Evolutionary conservation across 1,284 basidiomycete species (phyloP), one percentile per base, ranked within the genome.

Genomic region (Austroboletus rostrupii): DNA sequence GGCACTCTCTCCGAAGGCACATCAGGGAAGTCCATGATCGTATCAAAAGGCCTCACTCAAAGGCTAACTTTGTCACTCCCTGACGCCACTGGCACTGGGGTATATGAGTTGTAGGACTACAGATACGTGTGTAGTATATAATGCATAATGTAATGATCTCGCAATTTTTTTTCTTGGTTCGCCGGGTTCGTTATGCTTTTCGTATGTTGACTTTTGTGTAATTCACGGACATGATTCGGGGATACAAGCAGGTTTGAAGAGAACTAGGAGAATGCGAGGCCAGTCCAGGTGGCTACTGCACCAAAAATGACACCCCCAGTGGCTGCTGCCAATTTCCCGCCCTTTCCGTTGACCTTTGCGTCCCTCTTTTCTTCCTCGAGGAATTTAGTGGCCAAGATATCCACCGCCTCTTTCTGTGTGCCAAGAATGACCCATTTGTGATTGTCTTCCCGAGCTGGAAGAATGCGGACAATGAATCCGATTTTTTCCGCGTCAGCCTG

Each of bases 361-460:
- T 47, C 43, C 54, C 57, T 66, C 38, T 53, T 52, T 50, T 61
- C 57, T 44, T 71, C 70, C 45, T 78, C 65, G 42, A 68, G 70
- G 35, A 66, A 63, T 40, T 56, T 66, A 32, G 52, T 31, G 3
- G 52, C 33, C 58, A 69, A 46, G 56, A 67, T 48, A 70, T 70
- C 43, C 48, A 72, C 59, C 58, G 70, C 56, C 68, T 73, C 41
- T 17, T 70, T 63, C 33, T 81, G 73, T n/a, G 66, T 70, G 26
- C 79, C 81, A 33, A 83, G 68, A 36, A 83, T 63, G 29, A 81
- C 62, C 41, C 74, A 76, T 38, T 73, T 64, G 14, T 56, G 68
- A 9, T 56, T 54, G n/a, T 68, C 64, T 16, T 69, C 67, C 19
- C 47, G 55, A 33, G 56, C 54, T 5, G 58, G 50, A 45, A 76